Evolutionary conservation across 805 yeast species (phyloP).

Genomic region (Monosporozyma aquatica): DNA sequence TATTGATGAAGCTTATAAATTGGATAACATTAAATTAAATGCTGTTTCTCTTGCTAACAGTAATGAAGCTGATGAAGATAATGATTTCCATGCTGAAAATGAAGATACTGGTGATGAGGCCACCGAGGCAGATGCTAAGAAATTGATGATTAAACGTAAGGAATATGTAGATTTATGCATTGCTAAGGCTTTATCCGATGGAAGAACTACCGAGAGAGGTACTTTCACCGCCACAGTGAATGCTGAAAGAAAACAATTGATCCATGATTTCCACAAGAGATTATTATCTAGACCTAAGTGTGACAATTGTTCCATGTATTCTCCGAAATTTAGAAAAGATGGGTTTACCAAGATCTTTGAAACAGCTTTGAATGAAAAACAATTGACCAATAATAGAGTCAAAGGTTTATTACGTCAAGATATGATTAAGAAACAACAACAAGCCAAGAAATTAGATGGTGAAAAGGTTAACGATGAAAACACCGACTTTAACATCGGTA

Average conservation of each 20-base stretch:
- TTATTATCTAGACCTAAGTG: constrained; percentile 75
- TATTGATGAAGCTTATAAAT: constrained; percentile 61
- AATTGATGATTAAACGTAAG: constrained; percentile 52
- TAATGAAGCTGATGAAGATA: constrained; percentile 35
- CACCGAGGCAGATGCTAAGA: constrained; percentile 23
- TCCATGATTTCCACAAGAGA: constrained; percentile 68
- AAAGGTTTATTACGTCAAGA: constrained; percentile 71
- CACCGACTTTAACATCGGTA: constrained; percentile 28
- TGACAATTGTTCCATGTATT: constrained; percentile 92
- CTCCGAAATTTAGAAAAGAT: constrained; percentile 91
- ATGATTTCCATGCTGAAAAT: constrained; percentile 6
- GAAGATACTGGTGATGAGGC: constrained; percentile 12
- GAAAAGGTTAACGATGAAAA: constrained; percentile 15
- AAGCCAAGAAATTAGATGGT: constrained; percentile 25
- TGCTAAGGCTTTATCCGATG: constrained; percentile 64
- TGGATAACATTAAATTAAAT: constrained; percentile 49
- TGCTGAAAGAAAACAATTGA: constrained; percentile 71
- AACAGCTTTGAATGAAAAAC: constrained; percentile 74
- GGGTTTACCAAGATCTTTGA: constrained; percentile 91
- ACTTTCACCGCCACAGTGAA: constrained; percentile 73
- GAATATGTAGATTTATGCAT: constrained; percentile 64
- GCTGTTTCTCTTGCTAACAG: constrained; percentile 25
- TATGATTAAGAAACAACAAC: constrained; percentile 42
- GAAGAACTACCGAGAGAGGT: constrained; percentile 59
- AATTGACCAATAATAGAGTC: constrained; percentile 68